These are phyloP conservation scores for Rubia occidens DNA, from an alignment of 305 asterid species.

Conservation along the genomic window DNA sequence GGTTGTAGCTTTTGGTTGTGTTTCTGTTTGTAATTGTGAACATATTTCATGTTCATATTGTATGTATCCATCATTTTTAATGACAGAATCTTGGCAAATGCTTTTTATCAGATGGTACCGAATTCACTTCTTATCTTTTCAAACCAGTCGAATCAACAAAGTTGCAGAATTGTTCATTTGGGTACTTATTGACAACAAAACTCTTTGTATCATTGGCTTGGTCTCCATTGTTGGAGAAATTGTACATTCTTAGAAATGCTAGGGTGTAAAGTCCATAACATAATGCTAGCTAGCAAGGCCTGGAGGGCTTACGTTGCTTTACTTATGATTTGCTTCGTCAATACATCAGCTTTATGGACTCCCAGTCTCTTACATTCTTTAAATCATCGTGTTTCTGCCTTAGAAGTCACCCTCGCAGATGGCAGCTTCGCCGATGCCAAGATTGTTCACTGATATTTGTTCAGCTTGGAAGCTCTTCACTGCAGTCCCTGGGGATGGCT, in stretches of 20 bases:
- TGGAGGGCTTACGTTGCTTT: background rate
- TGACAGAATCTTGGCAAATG: background rate
- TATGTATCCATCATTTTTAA: background rate
- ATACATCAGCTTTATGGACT: background rate
- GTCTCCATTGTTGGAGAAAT: too few species aligned
- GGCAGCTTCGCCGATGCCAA: constrained; percentile 35
- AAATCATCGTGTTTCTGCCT: constrained; percentile 26
- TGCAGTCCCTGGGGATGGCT: constrained; percentile 43
- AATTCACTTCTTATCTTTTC: too few species aligned
- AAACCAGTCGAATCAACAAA: too few species aligned
- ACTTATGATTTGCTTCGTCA: background rate
- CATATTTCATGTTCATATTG: too few species aligned
- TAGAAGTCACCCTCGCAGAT: constrained; percentile 33
- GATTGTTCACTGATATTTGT: constrained; percentile 30
- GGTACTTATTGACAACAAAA: too few species aligned
- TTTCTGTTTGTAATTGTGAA: too few species aligned
- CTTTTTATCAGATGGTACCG: too few species aligned
- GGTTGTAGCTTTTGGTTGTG: too few species aligned
- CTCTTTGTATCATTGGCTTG: too few species aligned
- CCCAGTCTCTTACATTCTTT: background rate
- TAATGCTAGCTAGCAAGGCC: background rate
- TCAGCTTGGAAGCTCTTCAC: constrained; percentile 55
- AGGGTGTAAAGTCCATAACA: background rate
- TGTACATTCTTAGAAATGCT: too few species aligned
- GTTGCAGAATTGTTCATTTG: too few species aligned